These are phyloP conservation scores for Leccinum incarnatum DNA, from an alignment of 768 basidiomycete genomes.

Conservation along the genomic window DNA sequence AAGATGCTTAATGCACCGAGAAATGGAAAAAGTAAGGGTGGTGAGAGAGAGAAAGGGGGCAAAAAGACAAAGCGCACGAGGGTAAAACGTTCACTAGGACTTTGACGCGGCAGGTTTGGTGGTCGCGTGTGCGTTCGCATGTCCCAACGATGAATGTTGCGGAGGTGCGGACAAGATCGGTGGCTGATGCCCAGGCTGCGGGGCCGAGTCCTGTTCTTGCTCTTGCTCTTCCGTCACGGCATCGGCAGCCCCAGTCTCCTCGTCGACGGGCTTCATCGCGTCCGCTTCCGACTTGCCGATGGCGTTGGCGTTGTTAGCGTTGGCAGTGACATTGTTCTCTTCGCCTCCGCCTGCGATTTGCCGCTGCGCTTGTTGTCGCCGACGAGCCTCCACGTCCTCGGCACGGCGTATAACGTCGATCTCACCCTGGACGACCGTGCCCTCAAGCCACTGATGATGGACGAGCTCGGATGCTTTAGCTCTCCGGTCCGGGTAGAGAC, in stretches of 20 bases:
- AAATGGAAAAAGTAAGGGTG: not conserved
- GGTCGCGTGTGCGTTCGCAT: constrained; percentile 2
- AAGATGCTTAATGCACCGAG: not conserved
- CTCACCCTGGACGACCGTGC: constrained; percentile 85
- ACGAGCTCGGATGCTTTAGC: constrained; percentile 85
- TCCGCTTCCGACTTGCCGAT: constrained; percentile 37
- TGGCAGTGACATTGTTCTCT: not conserved
- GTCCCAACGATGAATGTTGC: constrained; percentile 7
- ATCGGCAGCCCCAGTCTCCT: constrained; percentile 20
- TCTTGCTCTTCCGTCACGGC: constrained; percentile 8
- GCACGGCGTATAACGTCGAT: constrained; percentile 72
- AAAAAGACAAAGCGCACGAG: not conserved
- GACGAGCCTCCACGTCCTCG: constrained; percentile 48
- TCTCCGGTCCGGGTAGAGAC: constrained; percentile 83
- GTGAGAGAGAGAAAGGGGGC: not conserved
- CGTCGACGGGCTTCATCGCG: constrained; percentile 79
- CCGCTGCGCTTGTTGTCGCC: constrained; percentile 18
- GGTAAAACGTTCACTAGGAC: constrained; percentile 2
- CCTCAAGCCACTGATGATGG: constrained; percentile 86
- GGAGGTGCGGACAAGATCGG: constrained; percentile 36
- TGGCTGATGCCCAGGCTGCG: constrained; percentile 22
- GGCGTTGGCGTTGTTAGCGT: not conserved
- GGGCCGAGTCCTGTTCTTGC: not conserved
- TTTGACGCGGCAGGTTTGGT: constrained; percentile 14
- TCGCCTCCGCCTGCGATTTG: constrained; percentile 7